A percentile compares a stretch with the other conserved stretches of the same genome.
phyloP scores from a whole-genome alignment of 352 stramenopile species.

The Albugo candida region DNA sequence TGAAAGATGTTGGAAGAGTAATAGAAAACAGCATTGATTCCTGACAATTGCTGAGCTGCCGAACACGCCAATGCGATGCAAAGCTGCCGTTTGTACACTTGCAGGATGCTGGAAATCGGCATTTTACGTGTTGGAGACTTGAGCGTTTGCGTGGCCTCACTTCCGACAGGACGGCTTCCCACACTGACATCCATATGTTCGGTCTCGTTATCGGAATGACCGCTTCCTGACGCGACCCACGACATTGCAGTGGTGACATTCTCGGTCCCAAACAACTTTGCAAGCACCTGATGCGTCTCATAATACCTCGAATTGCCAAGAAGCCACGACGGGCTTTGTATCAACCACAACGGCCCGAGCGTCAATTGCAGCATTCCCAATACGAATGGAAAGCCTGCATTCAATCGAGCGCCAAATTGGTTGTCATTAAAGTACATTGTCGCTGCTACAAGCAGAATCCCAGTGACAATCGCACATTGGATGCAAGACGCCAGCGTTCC shows the following conservation, averaged over 20 bases:
- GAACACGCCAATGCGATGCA: conserved; percentile 6
- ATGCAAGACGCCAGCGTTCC: conserved; percentile 7
- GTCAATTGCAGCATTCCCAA: conserved; percentile 16
- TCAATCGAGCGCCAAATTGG: conserved; percentile 18
- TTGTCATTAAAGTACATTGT: conserved; percentile 34
- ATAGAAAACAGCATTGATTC: conserved; percentile 16
- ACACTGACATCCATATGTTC: conserved; percentile 2
- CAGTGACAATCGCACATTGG: conserved; percentile 7
- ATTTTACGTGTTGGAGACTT: neutral
- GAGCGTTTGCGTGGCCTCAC: neutral
- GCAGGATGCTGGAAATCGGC: neutral
- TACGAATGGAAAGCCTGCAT: conserved; percentile 18
- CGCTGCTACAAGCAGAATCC: conserved; percentile 20
- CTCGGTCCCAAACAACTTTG: conserved; percentile 14
- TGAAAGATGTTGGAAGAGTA: conserved; percentile 14
- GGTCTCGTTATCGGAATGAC: conserved; percentile 2
- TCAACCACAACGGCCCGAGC: conserved; percentile 19
- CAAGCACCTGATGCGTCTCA: conserved; percentile 13
- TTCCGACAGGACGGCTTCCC: neutral
- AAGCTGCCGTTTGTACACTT: conserved; percentile 6
- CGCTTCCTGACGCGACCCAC: conserved; percentile 16
- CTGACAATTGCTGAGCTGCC: conserved; percentile 13
- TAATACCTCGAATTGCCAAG: conserved; percentile 10
- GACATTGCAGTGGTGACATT: conserved; percentile 13
- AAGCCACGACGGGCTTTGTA: conserved; percentile 28